Percentiles rank a stretch among this genome's conserved stretches.
Conservation (phyloP, 2,329 filamentous ascomycete genomes). For the Tolypocladium cylindrosporum region DNA sequence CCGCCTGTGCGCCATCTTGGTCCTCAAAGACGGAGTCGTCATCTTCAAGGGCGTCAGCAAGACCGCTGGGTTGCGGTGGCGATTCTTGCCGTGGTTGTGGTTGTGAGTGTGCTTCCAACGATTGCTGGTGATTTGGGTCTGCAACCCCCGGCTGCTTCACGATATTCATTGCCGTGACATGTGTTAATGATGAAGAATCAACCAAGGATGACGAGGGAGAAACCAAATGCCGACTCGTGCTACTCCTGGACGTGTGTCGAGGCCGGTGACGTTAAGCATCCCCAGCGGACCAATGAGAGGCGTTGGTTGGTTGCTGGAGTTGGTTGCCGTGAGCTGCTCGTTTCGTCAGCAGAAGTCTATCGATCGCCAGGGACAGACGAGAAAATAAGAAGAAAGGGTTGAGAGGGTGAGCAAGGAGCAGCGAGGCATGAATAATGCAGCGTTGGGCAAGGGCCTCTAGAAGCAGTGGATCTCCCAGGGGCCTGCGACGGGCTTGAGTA, state of each 20-base stretch:
- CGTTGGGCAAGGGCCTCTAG: background rate
- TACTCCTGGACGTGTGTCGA: background rate
- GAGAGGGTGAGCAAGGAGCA: too few relatives aligned
- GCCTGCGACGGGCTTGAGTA: background rate
- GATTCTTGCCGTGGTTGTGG: background rate
- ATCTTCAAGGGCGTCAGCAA: conserved; percentile 5
- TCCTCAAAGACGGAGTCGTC: conserved; percentile 23
- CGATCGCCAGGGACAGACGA: background rate
- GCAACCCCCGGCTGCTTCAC: background rate
- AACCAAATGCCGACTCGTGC: background rate
- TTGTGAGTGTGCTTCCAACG: background rate
- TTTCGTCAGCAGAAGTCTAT: background rate
- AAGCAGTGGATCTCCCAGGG: background rate
- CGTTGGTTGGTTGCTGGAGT: background rate
- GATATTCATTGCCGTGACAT: background rate
- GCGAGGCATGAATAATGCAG: background rate
- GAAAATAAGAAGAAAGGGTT: too few relatives aligned
- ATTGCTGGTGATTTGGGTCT: background rate
- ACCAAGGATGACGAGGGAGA: background rate
- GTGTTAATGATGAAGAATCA: background rate
- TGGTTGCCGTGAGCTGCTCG: background rate
- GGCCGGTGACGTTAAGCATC: background rate
- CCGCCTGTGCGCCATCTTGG: conserved; percentile 47
- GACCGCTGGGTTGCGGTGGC: background rate
- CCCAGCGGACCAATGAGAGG: background rate